Base-by-base conservation (phyloP, 805 yeast species). In the Candida sphagnicola region DNA sequence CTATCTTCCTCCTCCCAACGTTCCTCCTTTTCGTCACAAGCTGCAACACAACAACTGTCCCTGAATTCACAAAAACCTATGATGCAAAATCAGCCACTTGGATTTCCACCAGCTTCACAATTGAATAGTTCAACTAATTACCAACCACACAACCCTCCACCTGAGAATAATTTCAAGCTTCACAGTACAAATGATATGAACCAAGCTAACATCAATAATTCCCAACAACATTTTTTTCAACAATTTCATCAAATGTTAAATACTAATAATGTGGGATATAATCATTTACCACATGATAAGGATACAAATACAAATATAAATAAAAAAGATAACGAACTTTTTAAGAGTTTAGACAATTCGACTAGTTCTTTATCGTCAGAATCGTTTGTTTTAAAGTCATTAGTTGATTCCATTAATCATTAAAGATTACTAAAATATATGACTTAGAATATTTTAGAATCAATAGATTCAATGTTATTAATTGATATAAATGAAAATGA, bases 341-440 rank as follows among this genome's bases (percentile, higher is more conserved):
- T 28, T n/a, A 35, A 31, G 8, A 18, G 35, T 37, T n/a, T 37
- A 17, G 28, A 31, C 19, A 39, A 26, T 18, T 30, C 33, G 5
- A 25, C 14, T 12, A 19, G 18, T 23, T 14, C 21, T 21, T 13
- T 33, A 11, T 23, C 35, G 23, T n/a, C 29, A 4, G 57, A 47
- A 23, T 53, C 58, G 37, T 59, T 61, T 40, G 67, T 67, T 38
- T 51, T 65, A 46, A 60, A 66, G 45, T 61, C 68, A 13, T 59
- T 67, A 42, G 72, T 67, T 34, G 72, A 67, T 41, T 65, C 68
- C 18, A 61, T 67, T 30, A 62, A 66, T 47, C 62, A 62, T 38
- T 64, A 34, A 30, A 26, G 29, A n/a, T n/a, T n/a, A n/a, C n/a
- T n/a, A n/a, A n/a, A n/a, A n/a, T n/a, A n/a, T n/a, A 26, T 13